Evolutionary conservation across 345 rosid species (phyloP), one percentile per base, ranked within the genome.

Genomic region (Boechera stricta): DNA sequence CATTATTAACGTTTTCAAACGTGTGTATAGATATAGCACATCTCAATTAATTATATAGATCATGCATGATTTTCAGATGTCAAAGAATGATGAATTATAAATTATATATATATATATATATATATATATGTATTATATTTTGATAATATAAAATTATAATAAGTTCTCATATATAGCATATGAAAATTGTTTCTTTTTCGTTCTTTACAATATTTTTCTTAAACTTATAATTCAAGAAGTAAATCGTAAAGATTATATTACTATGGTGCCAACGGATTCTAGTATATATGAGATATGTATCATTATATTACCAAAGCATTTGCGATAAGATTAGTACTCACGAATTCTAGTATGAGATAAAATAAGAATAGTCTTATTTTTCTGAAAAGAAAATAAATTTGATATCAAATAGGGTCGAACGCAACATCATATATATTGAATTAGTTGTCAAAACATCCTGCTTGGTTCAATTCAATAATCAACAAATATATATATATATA

Each of bases 401-500:
- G 10, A 45, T 66, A n/a, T 58, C 32, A 67, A 49, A 59, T 67
- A 21, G 35, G 65, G 66, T 33, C 12, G 39, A 64, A 44, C 45
- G 10, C 48, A 49, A 21, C 48, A 74, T 74, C 65, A 24, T 28
- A 71, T 13, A 24, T 28, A 71, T 13, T 59, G 29, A 16, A 64
- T 55, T 35, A 10, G 10, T 29, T 74, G 42, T 32, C 16, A 73
- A 41, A 64, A 5, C 33, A 65, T 45, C 31, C 0, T 33, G 44
- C 28, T 35, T 49, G 60, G 28, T 57, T 67, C 11, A 67, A 15
- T 58, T 48, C 44, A 67, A 57, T 29, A 44, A 74, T 54, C 59
- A 65, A 26, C 56, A 64, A 10, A 67, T 8, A 60, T 26, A 21
- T 21, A 21, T 26, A 26, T 28, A 21, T 60, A 36, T 52, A 18